Evolutionary conservation across 768 basidiomycete species (phyloP).

Genomic region (Rhodotorula taiwanensis): DNA sequence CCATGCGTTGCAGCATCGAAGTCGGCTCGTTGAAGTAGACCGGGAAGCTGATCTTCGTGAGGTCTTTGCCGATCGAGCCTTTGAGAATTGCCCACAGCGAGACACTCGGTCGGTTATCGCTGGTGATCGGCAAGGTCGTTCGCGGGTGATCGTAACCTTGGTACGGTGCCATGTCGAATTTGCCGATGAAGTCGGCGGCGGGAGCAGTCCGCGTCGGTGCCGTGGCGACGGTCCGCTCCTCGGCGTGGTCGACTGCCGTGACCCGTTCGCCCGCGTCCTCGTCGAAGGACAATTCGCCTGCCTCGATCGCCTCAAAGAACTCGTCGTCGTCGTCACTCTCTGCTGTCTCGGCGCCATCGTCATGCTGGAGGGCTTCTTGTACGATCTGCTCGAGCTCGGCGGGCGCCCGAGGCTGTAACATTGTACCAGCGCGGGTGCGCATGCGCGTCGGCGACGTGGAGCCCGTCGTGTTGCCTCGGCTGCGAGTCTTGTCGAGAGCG

Average conservation of each 20-base stretch:
- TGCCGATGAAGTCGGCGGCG: slow-evolving; percentile 19
- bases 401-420: slow-evolving; percentile 32
- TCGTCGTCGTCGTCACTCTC: slow-evolving; percentile 61
- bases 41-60: slow-evolving; percentile 91
- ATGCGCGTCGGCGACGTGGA: slow-evolving; percentile 21
- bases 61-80: slow-evolving; percentile 88
- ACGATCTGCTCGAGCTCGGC: slow-evolving; percentile 41
- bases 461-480: slow-evolving; percentile 1
- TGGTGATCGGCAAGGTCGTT: slow-evolving; percentile 55
- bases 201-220: neutral
- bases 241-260: slow-evolving; percentile 48
- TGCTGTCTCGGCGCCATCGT: slow-evolving; percentile 40
- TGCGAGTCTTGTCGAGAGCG: neutral
- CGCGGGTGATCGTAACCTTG: slow-evolving; percentile 64
- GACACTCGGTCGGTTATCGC: slow-evolving; percentile 75
- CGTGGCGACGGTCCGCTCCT: neutral
- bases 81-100: slow-evolving; percentile 86
- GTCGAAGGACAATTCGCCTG: slow-evolving; percentile 65
- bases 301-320: slow-evolving; percentile 94
- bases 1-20: slow-evolving; percentile 93
- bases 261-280: slow-evolving; percentile 52
- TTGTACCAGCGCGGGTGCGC: slow-evolving; percentile 24
- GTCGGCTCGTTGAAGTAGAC: slow-evolving; percentile 60
- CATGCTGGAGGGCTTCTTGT: slow-evolving; percentile 43
- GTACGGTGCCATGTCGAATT: slow-evolving; percentile 52